phyloP scores from a whole-genome alignment of 305 asterid species.

The Striga hermonthica region DNA sequence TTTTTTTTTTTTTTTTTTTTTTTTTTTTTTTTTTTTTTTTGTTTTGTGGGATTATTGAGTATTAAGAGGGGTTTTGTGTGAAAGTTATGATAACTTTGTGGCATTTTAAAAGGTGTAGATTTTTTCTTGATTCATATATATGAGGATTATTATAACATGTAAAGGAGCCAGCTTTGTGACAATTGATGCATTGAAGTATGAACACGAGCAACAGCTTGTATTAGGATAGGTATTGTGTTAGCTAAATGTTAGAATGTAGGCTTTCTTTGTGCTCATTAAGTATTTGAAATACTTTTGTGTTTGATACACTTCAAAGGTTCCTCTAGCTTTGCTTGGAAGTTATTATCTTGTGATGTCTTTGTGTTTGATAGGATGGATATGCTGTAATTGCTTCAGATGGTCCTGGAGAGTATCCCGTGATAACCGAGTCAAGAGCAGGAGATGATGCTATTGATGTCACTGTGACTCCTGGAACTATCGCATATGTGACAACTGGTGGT shows the following conservation, averaged over 20 bases:
- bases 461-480: constrained; percentile 72
- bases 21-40: too few relatives aligned
- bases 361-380: constrained; percentile 75
- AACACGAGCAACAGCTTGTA: background rate
- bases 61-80: background rate
- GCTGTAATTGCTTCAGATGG: constrained; percentile 90
- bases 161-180: background rate
- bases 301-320: background rate
- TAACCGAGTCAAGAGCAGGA: constrained; percentile 91
- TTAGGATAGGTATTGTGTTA: background rate
- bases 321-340: constrained; percentile 14
- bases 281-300: background rate
- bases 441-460: constrained; percentile 73
- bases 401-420: constrained; percentile 80
- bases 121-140: too few relatives aligned
- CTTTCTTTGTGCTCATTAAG: background rate
- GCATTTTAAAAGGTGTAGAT: background rate
- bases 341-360: constrained; percentile 11
- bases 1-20: too few relatives aligned
- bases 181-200: background rate
- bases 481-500: constrained; percentile 97
- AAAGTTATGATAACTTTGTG: background rate
- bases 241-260: background rate
- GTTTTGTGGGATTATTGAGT: too few relatives aligned
- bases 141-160: too few relatives aligned